Evolutionary conservation across 2,329 filamentous ascomycete species (phyloP).

Genomic region (Fusarium proliferatum): DNA sequence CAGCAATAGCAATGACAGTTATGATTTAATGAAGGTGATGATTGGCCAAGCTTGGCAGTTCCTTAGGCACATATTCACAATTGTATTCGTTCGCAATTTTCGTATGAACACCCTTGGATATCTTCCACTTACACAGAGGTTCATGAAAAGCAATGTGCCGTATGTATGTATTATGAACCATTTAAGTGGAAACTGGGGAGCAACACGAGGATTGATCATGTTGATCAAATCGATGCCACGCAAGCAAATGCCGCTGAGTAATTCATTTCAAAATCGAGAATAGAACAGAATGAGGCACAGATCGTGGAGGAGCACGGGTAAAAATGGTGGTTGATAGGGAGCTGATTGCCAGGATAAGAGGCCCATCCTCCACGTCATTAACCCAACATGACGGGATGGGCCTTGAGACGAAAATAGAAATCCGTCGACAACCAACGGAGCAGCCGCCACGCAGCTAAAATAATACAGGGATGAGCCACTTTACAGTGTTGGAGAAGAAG

Average conservation of each 20-base stretch:
- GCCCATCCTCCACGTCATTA: conserved; percentile 18
- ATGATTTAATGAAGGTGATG: no score
- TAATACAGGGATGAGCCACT: conserved; percentile 18
- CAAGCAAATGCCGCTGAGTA: conserved; percentile 14
- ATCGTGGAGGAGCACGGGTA: not conserved
- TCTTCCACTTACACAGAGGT: conserved; percentile 18
- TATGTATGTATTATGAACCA: not conserved
- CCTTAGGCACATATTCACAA: not conserved
- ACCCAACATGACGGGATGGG: conserved; percentile 8
- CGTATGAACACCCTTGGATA: not conserved
- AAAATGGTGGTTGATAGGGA: not conserved
- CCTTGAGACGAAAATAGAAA: conserved; percentile 30
- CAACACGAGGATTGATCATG: conserved; percentile 10
- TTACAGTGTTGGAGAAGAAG: not conserved
- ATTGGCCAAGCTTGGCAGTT: not conserved
- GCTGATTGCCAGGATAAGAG: not conserved
- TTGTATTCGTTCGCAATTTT: not conserved
- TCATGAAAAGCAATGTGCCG: not conserved
- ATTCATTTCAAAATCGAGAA: not conserved
- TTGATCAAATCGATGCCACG: conserved; percentile 1
- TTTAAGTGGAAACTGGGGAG: not conserved
- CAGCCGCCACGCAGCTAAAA: conserved; percentile 27
- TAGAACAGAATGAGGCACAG: not conserved
- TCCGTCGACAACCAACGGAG: not conserved
- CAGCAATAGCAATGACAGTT: not conserved